These are phyloP conservation scores for Aspergillus indologenus DNA, from an alignment of 495 filamentous ascomycete species.

Conservation along the genomic window DNA sequence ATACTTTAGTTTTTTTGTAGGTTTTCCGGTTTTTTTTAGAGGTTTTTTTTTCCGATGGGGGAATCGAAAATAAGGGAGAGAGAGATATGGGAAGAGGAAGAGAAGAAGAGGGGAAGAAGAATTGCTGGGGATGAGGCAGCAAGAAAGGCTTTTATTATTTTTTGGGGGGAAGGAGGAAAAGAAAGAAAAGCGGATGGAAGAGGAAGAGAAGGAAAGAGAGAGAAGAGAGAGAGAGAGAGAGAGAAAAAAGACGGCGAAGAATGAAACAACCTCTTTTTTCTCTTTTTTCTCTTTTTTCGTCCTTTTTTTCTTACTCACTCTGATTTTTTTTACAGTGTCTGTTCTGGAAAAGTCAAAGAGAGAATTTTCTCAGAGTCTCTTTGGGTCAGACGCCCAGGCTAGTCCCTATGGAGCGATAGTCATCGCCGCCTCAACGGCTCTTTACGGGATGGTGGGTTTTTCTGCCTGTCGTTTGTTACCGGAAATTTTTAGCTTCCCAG, in stretches of 20 bases:
- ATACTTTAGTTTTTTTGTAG: constrained; percentile 38
- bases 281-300: constrained; percentile 13
- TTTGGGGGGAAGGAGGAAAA: constrained; percentile 25
- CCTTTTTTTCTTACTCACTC: constrained; percentile 10
- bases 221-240: constrained; percentile 32
- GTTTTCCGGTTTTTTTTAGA: constrained; percentile 34
- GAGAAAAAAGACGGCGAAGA: constrained; percentile 15
- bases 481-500: constrained; percentile 3
- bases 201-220: too few species aligned
- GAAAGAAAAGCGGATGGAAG: constrained; percentile 37
- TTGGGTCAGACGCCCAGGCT: constrained; percentile 16
- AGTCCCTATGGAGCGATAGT: constrained; percentile 18
- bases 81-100: constrained; percentile 32
- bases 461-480: not conserved
- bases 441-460: constrained; percentile 6
- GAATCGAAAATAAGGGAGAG: constrained; percentile 39
- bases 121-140: constrained; percentile 27
- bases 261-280: constrained; percentile 5
- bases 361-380: constrained; percentile 12
- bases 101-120: constrained; percentile 31
- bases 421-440: constrained; percentile 26
- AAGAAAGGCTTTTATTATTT: constrained; percentile 19
- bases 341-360: constrained; percentile 39
- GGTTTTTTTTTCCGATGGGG: constrained; percentile 43
- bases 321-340: constrained; percentile 7